Evolutionary conservation across 345 rosid genomes (phyloP).

Genomic region (Turnera subulata): DNA sequence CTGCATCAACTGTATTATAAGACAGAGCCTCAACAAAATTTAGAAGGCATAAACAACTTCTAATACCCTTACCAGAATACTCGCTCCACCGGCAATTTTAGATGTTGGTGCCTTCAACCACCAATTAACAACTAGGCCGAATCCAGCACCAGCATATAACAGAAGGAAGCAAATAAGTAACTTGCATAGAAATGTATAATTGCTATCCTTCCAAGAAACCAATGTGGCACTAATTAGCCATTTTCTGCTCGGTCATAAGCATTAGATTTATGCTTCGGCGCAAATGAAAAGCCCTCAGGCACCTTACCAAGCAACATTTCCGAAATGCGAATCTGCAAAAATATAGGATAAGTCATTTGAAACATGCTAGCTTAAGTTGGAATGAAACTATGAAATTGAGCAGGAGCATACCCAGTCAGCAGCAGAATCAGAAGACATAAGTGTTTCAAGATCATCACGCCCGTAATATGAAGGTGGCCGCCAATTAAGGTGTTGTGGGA

Average conservation of each 20-base stretch:
- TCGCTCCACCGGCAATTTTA: too few relatives aligned
- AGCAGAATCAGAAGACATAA: conserved; percentile 92
- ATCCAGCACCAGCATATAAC: too few relatives aligned
- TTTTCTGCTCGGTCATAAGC: conserved; percentile 88
- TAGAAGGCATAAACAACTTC: too few relatives aligned
- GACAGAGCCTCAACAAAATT: too few relatives aligned
- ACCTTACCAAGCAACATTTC: conserved; percentile 94
- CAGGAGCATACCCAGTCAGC: conserved; percentile 76
- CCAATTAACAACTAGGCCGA: too few relatives aligned
- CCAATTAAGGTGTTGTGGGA: conserved; percentile 83
- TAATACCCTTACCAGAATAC: too few relatives aligned
- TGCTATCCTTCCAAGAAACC: background rate
- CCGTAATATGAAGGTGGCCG: conserved; percentile 88
- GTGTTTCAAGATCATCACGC: conserved; percentile 94
- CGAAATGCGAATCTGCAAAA: conserved; percentile 66
- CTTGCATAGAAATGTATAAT: too few relatives aligned
- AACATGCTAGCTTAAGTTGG: background rate
- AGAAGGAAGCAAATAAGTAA: too few relatives aligned
- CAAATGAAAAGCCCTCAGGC: conserved; percentile 84
- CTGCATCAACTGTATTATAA: too few relatives aligned
- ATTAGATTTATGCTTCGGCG: conserved; percentile 91
- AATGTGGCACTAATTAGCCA: conserved; percentile 38
- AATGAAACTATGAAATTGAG: too few relatives aligned
- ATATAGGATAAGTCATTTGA: background rate
- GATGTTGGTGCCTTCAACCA: too few relatives aligned